These are phyloP conservation scores for Neonectria ditissima DNA, from an alignment of 2,329 filamentous ascomycete genomes.

Conservation along the genomic window DNA sequence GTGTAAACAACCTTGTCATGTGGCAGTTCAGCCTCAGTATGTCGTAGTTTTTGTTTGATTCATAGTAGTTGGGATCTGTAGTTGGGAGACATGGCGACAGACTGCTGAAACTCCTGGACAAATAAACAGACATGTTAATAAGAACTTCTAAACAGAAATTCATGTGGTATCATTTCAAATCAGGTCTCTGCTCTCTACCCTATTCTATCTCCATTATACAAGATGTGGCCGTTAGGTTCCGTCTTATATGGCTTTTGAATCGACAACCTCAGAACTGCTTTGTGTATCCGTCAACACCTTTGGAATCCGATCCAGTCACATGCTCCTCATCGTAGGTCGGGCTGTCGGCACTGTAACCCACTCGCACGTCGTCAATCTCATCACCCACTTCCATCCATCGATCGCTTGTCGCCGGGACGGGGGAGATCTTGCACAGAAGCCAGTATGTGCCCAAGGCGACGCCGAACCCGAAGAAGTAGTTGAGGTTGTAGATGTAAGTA, in stretches of 20 bases:
- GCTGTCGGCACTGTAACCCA: slow-evolving; percentile 58
- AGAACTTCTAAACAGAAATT: background rate
- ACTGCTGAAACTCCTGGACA: too few relatives aligned
- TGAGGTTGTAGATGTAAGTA: slow-evolving; percentile 88
- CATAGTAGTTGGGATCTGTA: too few relatives aligned
- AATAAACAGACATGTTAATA: background rate
- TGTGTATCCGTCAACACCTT: slow-evolving; percentile 24
- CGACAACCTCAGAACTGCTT: slow-evolving; percentile 28
- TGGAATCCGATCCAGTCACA: slow-evolving; percentile 28
- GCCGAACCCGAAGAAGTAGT: slow-evolving; percentile 89
- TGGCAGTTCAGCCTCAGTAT: background rate
- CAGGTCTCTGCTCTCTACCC: background rate
- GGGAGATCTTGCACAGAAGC: slow-evolving; percentile 74
- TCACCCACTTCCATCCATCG: slow-evolving; percentile 82
- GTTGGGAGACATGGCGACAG: background rate
- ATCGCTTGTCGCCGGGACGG: slow-evolving; percentile 79
- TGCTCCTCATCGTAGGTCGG: slow-evolving; percentile 56
- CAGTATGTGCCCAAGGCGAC: slow-evolving; percentile 77
- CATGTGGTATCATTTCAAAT: background rate
- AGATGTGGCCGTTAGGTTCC: background rate
- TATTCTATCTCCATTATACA: background rate
- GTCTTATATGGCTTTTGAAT: background rate
- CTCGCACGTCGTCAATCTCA: slow-evolving; percentile 65
- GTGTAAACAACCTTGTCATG: background rate
- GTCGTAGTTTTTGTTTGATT: background rate